Percentiles rank a stretch among this genome's conserved stretches.
phyloP scores from a whole-genome alignment of 73 alveolate species.

The Stentor roeselii region DNA sequence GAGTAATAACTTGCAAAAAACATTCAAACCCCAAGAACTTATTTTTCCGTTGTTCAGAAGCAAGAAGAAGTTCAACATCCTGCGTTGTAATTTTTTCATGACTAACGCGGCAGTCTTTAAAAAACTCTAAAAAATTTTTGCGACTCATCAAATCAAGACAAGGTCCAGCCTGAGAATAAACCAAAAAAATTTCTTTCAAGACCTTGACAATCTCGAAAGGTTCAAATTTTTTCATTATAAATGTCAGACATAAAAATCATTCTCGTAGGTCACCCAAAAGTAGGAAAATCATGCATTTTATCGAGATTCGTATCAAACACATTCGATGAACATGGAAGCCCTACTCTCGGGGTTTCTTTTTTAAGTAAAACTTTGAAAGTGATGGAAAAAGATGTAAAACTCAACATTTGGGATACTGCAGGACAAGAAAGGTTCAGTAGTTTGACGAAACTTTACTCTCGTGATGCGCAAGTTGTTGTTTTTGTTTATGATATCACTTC shows the following conservation, averaged over 20 bases:
- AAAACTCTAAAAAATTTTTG: not conserved
- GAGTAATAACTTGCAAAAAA: not conserved
- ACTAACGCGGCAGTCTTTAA: not conserved
- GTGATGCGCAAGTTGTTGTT: not conserved
- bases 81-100: not conserved
- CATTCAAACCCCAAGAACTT: not conserved
- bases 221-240: no score
- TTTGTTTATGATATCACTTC: not conserved
- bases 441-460: not conserved
- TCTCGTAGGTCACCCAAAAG: not conserved
- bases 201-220: no score
- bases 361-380: not conserved
- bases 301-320: not conserved
- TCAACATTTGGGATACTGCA: not conserved
- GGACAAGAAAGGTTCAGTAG: conserved; percentile 4
- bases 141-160: no score
- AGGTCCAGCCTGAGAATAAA: no score
- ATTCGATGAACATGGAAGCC: not conserved
- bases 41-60: not conserved
- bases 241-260: no score
- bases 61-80: not conserved
- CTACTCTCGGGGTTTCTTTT: not conserved
- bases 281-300: not conserved
- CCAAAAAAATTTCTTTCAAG: no score
- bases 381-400: not conserved